Percentiles rank a stretch among this genome's conserved stretches.
These are phyloP conservation scores for Bacterosira constricta DNA, from an alignment of 108 stramenopile genomes.

Conservation along the genomic window DNA sequence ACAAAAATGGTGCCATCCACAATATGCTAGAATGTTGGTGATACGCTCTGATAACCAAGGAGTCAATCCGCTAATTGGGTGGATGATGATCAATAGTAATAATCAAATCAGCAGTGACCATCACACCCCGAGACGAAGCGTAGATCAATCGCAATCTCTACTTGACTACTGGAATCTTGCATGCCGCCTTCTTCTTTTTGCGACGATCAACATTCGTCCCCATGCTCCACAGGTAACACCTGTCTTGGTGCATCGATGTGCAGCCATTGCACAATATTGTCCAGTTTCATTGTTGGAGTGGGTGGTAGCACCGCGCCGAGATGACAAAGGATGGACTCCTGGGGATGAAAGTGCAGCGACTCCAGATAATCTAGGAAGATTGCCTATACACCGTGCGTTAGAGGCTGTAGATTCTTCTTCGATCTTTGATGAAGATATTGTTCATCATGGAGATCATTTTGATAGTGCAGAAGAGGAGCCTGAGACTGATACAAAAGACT, in stretches of 20 bases:
- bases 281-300: conserved; percentile 15
- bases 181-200: conserved; percentile 21
- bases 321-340: conserved; percentile 4
- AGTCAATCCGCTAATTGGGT: conserved; percentile 23
- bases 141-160: background rate
- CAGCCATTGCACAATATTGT: conserved; percentile 13
- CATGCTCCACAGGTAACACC: background rate
- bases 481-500: too few species aligned
- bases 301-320: background rate
- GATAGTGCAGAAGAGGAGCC: too few species aligned
- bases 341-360: conserved; percentile 20
- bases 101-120: conserved; percentile 1
- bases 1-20: conserved; percentile 2
- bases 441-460: too few species aligned
- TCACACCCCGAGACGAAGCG: background rate
- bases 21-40: conserved; percentile 15
- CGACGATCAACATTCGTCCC: background rate
- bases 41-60: conserved; percentile 21
- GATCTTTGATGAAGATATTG: too few species aligned
- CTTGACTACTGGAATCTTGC: too few species aligned
- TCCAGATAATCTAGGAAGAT: conserved; percentile 3
- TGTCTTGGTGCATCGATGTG: background rate
- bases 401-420: background rate
- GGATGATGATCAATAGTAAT: conserved; percentile 18
- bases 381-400: conserved; percentile 37